These are phyloP conservation scores for Kwoniella shivajii DNA, from an alignment of 1,284 basidiomycete genomes.

Conservation along the genomic window DNA sequence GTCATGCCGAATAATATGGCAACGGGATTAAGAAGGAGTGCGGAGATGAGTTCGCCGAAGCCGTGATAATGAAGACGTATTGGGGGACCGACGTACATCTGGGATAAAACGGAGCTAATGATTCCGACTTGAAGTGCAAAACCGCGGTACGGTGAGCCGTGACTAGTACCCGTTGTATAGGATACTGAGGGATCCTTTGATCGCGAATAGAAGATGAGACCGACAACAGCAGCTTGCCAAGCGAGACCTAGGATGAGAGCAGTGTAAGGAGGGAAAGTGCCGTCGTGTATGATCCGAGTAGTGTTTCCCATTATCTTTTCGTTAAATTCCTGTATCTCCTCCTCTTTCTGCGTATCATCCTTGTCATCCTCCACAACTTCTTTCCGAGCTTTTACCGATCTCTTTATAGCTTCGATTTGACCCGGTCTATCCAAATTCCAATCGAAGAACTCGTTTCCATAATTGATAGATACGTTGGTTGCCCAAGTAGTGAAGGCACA, in stretches of 20 bases:
- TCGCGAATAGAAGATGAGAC: slow-evolving; percentile 14
- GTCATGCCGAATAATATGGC: slow-evolving; percentile 26
- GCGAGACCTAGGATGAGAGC: slow-evolving; percentile 7
- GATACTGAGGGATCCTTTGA: not conserved
- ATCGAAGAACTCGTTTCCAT: slow-evolving; percentile 36
- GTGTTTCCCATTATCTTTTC: slow-evolving; percentile 31
- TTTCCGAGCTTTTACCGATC: slow-evolving; percentile 12
- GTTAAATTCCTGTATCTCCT: slow-evolving; percentile 12
- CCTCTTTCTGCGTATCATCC: not conserved
- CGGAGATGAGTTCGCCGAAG: slow-evolving; percentile 27
- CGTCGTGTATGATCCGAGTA: slow-evolving; percentile 33
- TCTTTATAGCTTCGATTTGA: slow-evolving; percentile 23
- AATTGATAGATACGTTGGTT: slow-evolving; percentile 35
- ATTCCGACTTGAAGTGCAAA: slow-evolving; percentile 24
- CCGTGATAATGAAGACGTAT: slow-evolving; percentile 32
- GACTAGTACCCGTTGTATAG: not conserved
- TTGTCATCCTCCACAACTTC: not conserved
- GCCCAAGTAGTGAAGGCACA: slow-evolving; percentile 31
- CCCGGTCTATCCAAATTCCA: slow-evolving; percentile 29
- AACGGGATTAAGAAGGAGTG: slow-evolving; percentile 26
- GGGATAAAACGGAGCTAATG: slow-evolving; percentile 25
- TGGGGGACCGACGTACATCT: slow-evolving; percentile 31
- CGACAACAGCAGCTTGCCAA: slow-evolving; percentile 17
- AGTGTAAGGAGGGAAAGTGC: slow-evolving; percentile 28
- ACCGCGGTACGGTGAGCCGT: slow-evolving; percentile 23